phyloP scores from a whole-genome alignment of 2,329 filamentous ascomycete species.

The Diaporthe sp. region DNA sequence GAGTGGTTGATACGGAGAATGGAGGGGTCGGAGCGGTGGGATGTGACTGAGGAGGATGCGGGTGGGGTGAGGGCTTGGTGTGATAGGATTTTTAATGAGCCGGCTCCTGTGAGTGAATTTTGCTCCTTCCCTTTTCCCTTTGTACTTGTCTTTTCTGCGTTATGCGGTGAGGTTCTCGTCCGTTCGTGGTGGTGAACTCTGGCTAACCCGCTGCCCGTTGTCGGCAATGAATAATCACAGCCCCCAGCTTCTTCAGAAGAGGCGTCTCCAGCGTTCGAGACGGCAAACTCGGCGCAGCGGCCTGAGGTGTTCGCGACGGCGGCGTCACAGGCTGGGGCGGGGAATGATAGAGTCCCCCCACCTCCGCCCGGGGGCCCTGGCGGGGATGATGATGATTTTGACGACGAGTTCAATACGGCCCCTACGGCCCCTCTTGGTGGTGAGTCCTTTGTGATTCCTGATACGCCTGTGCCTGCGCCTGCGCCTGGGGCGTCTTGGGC shows the following conservation, averaged over 20 bases:
- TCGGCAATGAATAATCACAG: not conserved
- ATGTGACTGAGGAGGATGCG: not conserved
- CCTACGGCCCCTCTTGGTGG: not conserved
- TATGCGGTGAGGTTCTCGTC: no score
- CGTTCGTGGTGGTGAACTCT: not conserved
- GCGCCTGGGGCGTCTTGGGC: no score
- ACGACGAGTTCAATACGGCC: not conserved
- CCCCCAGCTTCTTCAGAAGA: not conserved
- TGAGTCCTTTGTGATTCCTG: not conserved
- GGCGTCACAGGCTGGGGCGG: not conserved
- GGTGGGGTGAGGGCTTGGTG: not conserved
- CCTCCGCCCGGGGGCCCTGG: not conserved
- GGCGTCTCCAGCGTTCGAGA: not conserved
- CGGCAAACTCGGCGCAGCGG: no score
- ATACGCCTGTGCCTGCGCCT: not conserved
- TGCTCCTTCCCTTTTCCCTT: not conserved
- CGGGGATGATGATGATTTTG: not conserved
- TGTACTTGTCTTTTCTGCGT: not conserved
- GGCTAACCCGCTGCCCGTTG: not conserved
- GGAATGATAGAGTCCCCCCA: not conserved
- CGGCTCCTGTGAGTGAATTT: not conserved
- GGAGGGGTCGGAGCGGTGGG: not conserved
- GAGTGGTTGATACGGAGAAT: not conserved
- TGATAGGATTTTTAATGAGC: not conserved
- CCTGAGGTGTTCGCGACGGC: no score